phyloP scores from a whole-genome alignment of 2,329 filamentous ascomycete species.

The Blastomyces gilchristii region DNA sequence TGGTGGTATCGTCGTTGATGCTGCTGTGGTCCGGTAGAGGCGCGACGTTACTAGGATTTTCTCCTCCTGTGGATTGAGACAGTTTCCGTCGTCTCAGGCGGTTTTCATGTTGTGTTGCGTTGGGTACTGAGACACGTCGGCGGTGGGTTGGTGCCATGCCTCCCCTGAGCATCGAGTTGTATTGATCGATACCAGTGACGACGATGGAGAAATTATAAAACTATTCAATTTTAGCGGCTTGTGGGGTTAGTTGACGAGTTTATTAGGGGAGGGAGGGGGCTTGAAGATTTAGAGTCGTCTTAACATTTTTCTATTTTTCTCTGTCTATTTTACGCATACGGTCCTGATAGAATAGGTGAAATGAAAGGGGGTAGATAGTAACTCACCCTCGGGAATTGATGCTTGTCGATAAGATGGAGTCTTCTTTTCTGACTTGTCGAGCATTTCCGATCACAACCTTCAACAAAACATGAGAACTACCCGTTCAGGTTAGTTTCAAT shows the following conservation, averaged over 20 bases:
- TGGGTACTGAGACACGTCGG: conserved; percentile 31
- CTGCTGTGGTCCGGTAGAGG: background rate
- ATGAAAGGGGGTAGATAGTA: background rate
- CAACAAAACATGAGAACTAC: conserved; percentile 80
- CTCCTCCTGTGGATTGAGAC: conserved; percentile 17
- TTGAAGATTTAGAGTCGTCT: background rate
- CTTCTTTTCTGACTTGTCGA: conserved; percentile 72
- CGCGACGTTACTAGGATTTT: background rate
- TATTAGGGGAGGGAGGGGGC: background rate
- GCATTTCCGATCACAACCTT: conserved; percentile 77
- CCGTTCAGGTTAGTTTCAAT: conserved; percentile 1
- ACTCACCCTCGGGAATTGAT: conserved; percentile 64
- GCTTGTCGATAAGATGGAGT: conserved; percentile 87
- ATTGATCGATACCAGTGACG: conserved; percentile 78
- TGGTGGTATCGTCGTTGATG: background rate
- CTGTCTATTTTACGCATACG: too few relatives aligned
- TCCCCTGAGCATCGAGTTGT: conserved; percentile 66
- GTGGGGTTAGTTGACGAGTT: background rate
- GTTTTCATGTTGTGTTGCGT: conserved; percentile 25
- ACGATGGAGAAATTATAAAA: conserved; percentile 83
- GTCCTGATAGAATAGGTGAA: background rate
- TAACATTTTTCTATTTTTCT: background rate
- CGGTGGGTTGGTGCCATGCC: conserved; percentile 19
- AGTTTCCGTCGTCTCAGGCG: conserved; percentile 26
- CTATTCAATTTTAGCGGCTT: conserved; percentile 18